Conservation (phyloP, 2,329 filamentous ascomycete species). For the Exserohilum rostratum region DNA sequence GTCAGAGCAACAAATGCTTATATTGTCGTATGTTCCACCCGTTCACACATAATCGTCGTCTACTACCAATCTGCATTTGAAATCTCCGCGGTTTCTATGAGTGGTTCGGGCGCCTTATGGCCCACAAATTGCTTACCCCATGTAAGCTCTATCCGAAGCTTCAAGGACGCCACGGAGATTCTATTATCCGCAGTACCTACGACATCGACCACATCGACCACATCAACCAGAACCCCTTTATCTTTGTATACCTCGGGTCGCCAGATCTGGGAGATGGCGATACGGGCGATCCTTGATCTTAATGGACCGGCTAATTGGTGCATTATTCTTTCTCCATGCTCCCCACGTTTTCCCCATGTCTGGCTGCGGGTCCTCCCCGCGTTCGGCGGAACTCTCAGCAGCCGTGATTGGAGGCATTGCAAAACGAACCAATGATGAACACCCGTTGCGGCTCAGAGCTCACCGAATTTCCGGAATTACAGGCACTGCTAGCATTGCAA, state of each 20-base stretch:
- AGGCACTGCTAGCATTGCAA: too few species aligned
- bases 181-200: neutral
- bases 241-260: neutral
- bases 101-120: neutral
- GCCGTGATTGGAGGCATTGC: conserved; percentile 11
- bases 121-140: conserved; percentile 2
- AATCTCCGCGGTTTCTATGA: neutral
- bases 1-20: neutral
- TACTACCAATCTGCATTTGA: neutral
- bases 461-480: neutral
- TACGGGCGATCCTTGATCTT: neutral
- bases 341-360: conserved; percentile 18
- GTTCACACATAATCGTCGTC: neutral
- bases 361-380: conserved; percentile 20
- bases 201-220: neutral
- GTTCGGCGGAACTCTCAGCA: conserved; percentile 2
- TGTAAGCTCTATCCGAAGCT: conserved; percentile 3
- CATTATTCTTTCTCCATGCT: conserved; percentile 21
- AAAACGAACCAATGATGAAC: neutral
- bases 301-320: conserved; percentile 24
- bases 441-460: conserved; percentile 2
- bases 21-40: neutral
- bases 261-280: neutral
- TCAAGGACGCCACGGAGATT: neutral
- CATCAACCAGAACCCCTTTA: neutral